A percentile compares a stretch with the other conserved stretches of the same genome.
These are phyloP conservation scores for Trichosporon ovoides DNA, from an alignment of 1,284 basidiomycete species.

Conservation along the genomic window DNA sequence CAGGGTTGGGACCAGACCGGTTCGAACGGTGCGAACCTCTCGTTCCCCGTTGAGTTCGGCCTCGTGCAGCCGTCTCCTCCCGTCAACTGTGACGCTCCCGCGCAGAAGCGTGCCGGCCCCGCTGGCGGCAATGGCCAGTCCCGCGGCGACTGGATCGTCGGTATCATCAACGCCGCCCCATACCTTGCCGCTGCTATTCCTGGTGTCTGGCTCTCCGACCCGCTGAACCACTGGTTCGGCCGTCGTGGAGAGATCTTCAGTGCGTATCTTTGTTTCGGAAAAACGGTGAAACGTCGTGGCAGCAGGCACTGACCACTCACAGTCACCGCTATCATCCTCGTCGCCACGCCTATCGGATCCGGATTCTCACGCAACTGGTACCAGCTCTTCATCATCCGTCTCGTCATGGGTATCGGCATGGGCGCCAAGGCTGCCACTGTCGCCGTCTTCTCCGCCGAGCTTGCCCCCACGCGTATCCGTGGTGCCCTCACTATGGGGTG, in stretches of 20 bases:
- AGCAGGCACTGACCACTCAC: no score
- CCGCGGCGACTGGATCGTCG: slow-evolving; percentile 57
- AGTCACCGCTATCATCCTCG: slow-evolving; percentile 58
- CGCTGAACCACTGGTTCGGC: slow-evolving; percentile 59
- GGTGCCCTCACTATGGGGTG: slow-evolving; percentile 54
- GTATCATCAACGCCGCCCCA: slow-evolving; percentile 53
- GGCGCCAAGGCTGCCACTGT: slow-evolving; percentile 52
- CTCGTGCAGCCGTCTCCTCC: slow-evolving; percentile 42
- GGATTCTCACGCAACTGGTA: slow-evolving; percentile 59
- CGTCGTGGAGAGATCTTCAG: slow-evolving; percentile 65
- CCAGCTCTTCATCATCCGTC: slow-evolving; percentile 47
- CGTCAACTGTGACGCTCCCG: background rate
- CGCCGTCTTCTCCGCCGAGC: slow-evolving; percentile 45
- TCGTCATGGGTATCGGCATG: slow-evolving; percentile 49
- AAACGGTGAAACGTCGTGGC: no score
- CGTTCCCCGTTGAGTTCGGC: slow-evolving; percentile 62
- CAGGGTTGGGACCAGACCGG: slow-evolving; percentile 46
- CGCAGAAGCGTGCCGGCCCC: background rate
- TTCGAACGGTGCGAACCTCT: slow-evolving; percentile 57
- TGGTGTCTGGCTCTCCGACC: slow-evolving; percentile 63
- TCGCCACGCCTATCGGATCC: slow-evolving; percentile 54
- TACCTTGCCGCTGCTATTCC: slow-evolving; percentile 24
- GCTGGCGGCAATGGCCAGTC: slow-evolving; percentile 48
- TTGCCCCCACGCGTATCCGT: slow-evolving; percentile 50
- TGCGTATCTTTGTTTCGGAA: no score